phyloP scores from a whole-genome alignment of 192 early-diverging fungal genomes.

The Thoreauomyces humboldtii region DNA sequence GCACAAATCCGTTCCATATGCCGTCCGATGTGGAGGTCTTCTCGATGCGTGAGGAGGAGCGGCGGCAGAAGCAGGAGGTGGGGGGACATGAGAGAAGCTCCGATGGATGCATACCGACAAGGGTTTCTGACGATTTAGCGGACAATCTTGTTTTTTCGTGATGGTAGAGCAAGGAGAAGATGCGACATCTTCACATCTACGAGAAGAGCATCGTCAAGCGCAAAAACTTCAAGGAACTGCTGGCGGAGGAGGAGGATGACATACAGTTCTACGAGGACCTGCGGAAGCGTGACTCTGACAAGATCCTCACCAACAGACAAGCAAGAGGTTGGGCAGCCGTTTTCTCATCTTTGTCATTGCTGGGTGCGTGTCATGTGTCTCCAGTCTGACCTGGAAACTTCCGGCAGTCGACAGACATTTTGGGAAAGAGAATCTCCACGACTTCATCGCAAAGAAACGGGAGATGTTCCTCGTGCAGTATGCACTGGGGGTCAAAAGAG shows the following conservation, averaged over 20 bases:
- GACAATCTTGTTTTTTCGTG: background rate
- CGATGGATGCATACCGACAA: background rate
- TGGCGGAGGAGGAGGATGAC: constrained; percentile 56
- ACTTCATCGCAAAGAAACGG: constrained; percentile 58
- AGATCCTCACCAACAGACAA: constrained; percentile 47
- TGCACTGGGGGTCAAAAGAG: constrained; percentile 56
- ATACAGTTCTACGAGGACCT: constrained; percentile 47
- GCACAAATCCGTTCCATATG: constrained; percentile 53
- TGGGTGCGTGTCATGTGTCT: no score
- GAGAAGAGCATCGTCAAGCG: constrained; percentile 46
- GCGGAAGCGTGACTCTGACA: constrained; percentile 49
- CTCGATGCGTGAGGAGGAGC: constrained; percentile 51
- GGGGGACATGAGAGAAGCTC: no score
- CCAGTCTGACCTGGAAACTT: no score
- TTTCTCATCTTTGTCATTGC: no score
- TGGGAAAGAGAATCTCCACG: constrained; percentile 56
- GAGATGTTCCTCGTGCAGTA: constrained; percentile 64
- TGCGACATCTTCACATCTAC: constrained; percentile 45
- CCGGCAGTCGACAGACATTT: constrained; percentile 53
- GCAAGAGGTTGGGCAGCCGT: no score
- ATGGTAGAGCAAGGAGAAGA: constrained; percentile 41
- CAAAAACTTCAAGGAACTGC: constrained; percentile 53
- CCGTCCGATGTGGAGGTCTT: constrained; percentile 56
- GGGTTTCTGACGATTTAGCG: background rate
- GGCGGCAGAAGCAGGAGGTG: constrained; percentile 43